phyloP scores from a whole-genome alignment of 2,329 filamentous ascomycete species.

The Phaeosphaeria sp. region DNA sequence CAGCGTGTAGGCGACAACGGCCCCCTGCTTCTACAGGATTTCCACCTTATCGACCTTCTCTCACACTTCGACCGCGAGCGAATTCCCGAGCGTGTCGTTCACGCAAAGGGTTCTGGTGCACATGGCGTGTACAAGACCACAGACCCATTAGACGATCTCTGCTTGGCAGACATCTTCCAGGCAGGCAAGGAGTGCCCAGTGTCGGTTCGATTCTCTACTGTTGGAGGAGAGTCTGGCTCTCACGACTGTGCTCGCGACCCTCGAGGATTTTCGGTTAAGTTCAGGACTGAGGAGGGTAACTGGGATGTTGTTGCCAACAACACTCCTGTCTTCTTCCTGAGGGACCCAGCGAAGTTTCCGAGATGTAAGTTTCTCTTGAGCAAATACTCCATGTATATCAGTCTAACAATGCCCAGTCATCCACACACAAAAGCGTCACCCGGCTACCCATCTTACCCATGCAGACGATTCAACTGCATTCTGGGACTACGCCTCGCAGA shows the following conservation, averaged over 20 bases:
- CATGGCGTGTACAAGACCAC: constrained; percentile 58
- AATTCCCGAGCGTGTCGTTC: constrained; percentile 59
- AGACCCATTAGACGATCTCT: constrained; percentile 55
- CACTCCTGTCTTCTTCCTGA: constrained; percentile 77
- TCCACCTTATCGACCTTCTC: constrained; percentile 58
- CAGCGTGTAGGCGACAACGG: constrained; percentile 65
- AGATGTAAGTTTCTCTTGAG: constrained; percentile 3
- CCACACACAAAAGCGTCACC: constrained; percentile 77
- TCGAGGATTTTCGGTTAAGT: constrained; percentile 75
- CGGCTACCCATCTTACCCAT: constrained; percentile 72
- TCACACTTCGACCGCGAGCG: constrained; percentile 60
- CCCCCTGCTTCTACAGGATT: constrained; percentile 63
- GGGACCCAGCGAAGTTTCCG: constrained; percentile 72
- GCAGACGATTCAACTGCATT: constrained; percentile 70
- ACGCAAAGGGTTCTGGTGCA: constrained; percentile 58
- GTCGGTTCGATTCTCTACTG: constrained; percentile 75
- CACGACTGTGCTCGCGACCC: constrained; percentile 76
- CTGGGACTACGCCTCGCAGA: constrained; percentile 67
- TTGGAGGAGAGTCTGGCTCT: constrained; percentile 75
- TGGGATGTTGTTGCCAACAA: constrained; percentile 78
- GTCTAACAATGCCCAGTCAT: constrained; percentile 61
- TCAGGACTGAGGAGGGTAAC: constrained; percentile 76
- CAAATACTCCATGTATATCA: neutral
- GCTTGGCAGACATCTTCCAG: constrained; percentile 57
- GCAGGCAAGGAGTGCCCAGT: constrained; percentile 74